A percentile compares a stretch with the other conserved stretches of the same genome.
Conservation (phyloP, 192 early-diverging fungal species). For the Bifiguratus adelaidae region DNA sequence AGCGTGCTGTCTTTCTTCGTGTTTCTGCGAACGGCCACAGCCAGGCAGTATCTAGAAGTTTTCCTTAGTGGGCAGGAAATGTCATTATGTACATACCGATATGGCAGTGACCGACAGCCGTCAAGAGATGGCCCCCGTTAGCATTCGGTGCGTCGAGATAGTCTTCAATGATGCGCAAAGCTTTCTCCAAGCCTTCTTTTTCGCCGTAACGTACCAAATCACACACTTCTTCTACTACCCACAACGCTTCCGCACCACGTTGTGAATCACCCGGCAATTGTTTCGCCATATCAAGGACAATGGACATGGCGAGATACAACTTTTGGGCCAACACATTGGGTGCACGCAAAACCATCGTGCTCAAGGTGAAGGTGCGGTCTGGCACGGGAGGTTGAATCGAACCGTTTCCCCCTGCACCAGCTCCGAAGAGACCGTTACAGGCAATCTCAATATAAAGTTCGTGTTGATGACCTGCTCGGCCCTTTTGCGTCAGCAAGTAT, state of each 20-base stretch:
- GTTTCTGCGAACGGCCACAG: constrained; percentile 97
- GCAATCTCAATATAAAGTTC: constrained; percentile 83
- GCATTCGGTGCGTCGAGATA: no score
- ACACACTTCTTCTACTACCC: constrained; percentile 58
- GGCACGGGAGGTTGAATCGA: constrained; percentile 57
- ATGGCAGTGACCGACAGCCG: constrained; percentile 76
- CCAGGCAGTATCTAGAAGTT: constrained; percentile 73
- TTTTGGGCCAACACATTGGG: constrained; percentile 51
- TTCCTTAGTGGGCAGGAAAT: neutral
- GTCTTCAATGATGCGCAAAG: no score
- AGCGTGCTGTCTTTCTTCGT: constrained; percentile 84
- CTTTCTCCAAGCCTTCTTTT: no score
- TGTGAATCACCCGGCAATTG: constrained; percentile 58
- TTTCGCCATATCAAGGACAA: constrained; percentile 61
- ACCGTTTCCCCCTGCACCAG: no score
- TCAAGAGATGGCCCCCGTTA: constrained; percentile 57
- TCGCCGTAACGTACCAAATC: no score
- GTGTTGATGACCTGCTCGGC: constrained; percentile 30
- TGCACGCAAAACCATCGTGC: constrained; percentile 53
- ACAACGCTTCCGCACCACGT: constrained; percentile 67
- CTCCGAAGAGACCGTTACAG: constrained; percentile 92
- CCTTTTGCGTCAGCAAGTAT: constrained; percentile 29
- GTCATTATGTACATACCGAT: constrained; percentile 36
- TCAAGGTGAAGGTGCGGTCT: constrained; percentile 47
- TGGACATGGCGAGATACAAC: constrained; percentile 51